Evolutionary conservation across 176 grass and related monocot genomes (phyloP).

Genomic region (Carex cristatella): DNA sequence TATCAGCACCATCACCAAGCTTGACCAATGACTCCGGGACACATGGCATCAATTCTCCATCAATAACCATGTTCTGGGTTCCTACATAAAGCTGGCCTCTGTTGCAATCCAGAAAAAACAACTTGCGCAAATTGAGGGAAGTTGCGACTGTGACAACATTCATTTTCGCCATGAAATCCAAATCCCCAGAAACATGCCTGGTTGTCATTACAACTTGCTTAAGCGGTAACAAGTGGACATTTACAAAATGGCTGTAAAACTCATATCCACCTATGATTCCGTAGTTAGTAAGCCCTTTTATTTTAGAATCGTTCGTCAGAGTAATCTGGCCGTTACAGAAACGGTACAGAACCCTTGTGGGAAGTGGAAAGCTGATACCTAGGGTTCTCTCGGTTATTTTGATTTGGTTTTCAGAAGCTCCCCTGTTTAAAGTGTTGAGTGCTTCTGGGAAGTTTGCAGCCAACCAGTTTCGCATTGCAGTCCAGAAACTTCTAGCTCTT

Average conservation of each 20-base stretch:
- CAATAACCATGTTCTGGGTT: slow-evolving; percentile 34
- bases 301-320: slow-evolving; percentile 8
- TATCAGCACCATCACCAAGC: slow-evolving; percentile 26
- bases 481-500: slow-evolving; percentile 81
- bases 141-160: slow-evolving; percentile 56
- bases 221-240: slow-evolving; percentile 78
- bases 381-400: slow-evolving; percentile 46
- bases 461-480: slow-evolving; percentile 57
- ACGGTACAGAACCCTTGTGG: slow-evolving; percentile 80
- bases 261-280: slow-evolving; percentile 87
- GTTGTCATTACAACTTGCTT: slow-evolving; percentile 52
- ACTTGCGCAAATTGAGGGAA: slow-evolving; percentile 52
- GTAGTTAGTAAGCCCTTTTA: slow-evolving; percentile 23
- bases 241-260: slow-evolving; percentile 48
- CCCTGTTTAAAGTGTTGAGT: slow-evolving; percentile 56
- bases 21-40: slow-evolving; percentile 61
- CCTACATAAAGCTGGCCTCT: slow-evolving; percentile 76
- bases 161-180: slow-evolving; percentile 19
- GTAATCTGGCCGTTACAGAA: slow-evolving; percentile 88
- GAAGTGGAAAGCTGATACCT: slow-evolving; percentile 66
- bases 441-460: slow-evolving; percentile 85
- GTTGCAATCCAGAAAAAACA: slow-evolving; percentile 65
- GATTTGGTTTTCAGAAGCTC: slow-evolving; percentile 71
- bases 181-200: slow-evolving; percentile 24
- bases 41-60: slow-evolving; percentile 69